Base-by-base conservation (phyloP, 345 rosid species). In the Luvunga scandens region DNA sequence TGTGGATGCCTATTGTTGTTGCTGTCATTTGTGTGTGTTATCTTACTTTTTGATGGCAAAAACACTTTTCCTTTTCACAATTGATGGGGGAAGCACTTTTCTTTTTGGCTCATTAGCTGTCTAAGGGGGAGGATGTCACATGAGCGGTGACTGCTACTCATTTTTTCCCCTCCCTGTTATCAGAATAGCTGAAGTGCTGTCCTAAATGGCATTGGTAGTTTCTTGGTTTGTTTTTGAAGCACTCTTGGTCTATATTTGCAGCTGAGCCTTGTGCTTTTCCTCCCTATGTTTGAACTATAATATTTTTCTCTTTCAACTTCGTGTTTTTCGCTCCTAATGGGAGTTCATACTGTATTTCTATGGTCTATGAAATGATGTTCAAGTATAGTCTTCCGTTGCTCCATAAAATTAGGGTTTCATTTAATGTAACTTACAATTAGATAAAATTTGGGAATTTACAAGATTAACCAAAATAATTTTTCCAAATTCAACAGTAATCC, bases 171-270 rank as follows among this genome's bases (percentile, higher is more conserved):
- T 69, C 81, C 79, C 57, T 66, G 57, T 72, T 68, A 79, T 71
- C 63, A 27, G 38, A 73, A 73, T 73, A 65, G 87, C 82, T 79
- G 71, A 66, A 82, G 85, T 81, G 89, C 86, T 77, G 81, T 71
- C 67, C 27, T 61, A 21, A 69, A 75, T 80, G 53, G 66, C 33
- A n/a, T 18, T 76, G 19, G 34, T 59, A 60, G 73, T 36, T 59
- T 53, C 79, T 67, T 33, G 9, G 59, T 24, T 72, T 64, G 82
- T 79, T 84, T 85, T 84, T 86, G 72, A 75, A 77, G 86, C 89
- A 76, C 71, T 59, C 55, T 18, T 68, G 73, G 66, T 77, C 76
- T 63, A 12, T 66, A 45, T 60, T 66, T 77, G 72, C 83, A 45
- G 69, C 69, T 28, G 80, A 78, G 78, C 78, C 63, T 42, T 63